Base-by-base conservation (phyloP, 768 basidiomycete genomes). In the Cubamyces lactineus region DNA sequence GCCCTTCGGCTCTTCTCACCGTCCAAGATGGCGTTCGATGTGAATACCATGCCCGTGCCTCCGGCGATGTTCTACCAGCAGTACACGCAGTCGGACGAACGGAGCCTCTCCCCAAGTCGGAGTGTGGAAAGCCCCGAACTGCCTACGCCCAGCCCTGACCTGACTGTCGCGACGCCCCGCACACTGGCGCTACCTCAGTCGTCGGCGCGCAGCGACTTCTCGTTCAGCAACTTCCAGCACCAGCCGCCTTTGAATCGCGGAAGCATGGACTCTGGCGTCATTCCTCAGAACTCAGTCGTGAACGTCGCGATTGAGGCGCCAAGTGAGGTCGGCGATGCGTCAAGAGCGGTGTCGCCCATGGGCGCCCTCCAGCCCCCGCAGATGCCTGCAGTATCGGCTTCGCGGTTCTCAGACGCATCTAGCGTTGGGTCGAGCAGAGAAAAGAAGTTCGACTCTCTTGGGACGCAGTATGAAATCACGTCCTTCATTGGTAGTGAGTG, bases 391-490 rank as follows among this genome's bases (percentile, higher is more conserved):
- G 66, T 61, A 42, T 60, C 67, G 16, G 63, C 47, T 19, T 73
- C 74, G 46, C 66, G 64, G 50, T 51, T 54, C 41, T 56, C 66
- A 23, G 62, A 67, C 50, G 28, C 58, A 26, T 68, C 69, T 26
- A 68, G 66, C 26, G 23, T 61, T 8, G 60, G 39, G 24, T 41
- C 47, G 8, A 39, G 59, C 26, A 53, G 42, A 54, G 45, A 54
- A 15, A 42, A 51, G 16, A 72, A 75, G 57, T 69, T 73, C 50
- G 74, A 77, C 46, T 83, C 84, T n/a, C 73, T 69, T 12, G 84
- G 76, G 15, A 86, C 81, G 0, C 84, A 82, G 60, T 89, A 85
- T 67, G 88, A 90, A 60, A 86, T 90, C 19, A 91, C 88, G 16
- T 90, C 89, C 1, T 90, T 91, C 69, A 88, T 91, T 64, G 84